These are phyloP conservation scores for Pseudonectria foliicola DNA, from an alignment of 2,329 filamentous ascomycete genomes.

Conservation along the genomic window DNA sequence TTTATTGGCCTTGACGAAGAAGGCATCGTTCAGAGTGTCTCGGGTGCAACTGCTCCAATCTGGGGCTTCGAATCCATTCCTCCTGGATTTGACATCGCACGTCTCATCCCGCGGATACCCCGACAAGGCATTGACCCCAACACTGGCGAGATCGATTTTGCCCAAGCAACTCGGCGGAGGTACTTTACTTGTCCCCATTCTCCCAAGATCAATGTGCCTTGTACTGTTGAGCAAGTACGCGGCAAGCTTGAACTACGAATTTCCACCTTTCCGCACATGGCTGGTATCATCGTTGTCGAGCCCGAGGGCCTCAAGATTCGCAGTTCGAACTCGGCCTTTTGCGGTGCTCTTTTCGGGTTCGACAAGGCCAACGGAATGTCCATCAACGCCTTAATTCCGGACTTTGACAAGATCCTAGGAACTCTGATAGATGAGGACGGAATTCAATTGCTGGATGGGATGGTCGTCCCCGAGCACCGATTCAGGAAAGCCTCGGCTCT, in stretches of 20 bases:
- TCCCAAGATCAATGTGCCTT: slow-evolving; percentile 73
- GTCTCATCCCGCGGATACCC: slow-evolving; percentile 75
- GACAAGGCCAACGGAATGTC: slow-evolving; percentile 73
- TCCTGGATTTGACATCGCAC: slow-evolving; percentile 66
- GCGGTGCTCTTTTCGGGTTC: slow-evolving; percentile 83
- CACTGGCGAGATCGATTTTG: slow-evolving; percentile 70
- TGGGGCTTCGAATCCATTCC: slow-evolving; percentile 69
- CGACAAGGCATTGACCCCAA: slow-evolving; percentile 64
- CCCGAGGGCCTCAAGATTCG: slow-evolving; percentile 70
- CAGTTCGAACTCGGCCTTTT: slow-evolving; percentile 93
- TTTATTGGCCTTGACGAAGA: slow-evolving; percentile 70
- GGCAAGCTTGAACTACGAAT: slow-evolving; percentile 68
- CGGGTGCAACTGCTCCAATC: slow-evolving; percentile 74
- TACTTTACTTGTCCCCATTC: slow-evolving; percentile 81
- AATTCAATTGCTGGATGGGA: slow-evolving; percentile 78
- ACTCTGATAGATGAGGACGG: slow-evolving; percentile 83
- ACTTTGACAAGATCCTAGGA: slow-evolving; percentile 76
- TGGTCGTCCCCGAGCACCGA: slow-evolving; percentile 92
- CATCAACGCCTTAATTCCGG: slow-evolving; percentile 75
- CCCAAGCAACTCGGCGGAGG: slow-evolving; percentile 61
- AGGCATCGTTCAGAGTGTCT: slow-evolving; percentile 61
- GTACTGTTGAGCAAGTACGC: slow-evolving; percentile 67
- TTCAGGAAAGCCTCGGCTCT: slow-evolving; percentile 85
- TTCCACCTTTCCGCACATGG: slow-evolving; percentile 94
- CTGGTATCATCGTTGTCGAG: slow-evolving; percentile 90